A percentile compares a stretch with the other conserved stretches of the same genome.
Evolutionary conservation across 2,329 filamentous ascomycete species (phyloP).

Genomic region (Aspergillus persii): DNA sequence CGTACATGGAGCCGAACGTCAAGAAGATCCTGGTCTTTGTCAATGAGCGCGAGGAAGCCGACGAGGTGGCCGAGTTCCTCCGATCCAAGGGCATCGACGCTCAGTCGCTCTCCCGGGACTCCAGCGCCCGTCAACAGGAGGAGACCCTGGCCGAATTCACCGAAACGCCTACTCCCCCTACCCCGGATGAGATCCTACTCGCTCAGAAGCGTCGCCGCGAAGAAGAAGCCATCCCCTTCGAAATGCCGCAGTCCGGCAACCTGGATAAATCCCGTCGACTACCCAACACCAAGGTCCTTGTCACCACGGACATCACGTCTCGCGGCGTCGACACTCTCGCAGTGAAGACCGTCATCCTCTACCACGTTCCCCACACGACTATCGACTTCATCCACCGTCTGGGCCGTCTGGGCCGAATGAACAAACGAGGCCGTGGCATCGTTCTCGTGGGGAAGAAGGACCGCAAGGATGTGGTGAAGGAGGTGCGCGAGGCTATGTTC

Average conservation of each 20-base stretch:
- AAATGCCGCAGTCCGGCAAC: conserved; percentile 35
- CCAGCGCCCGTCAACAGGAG: conserved; percentile 70
- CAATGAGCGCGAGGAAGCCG: conserved; percentile 88
- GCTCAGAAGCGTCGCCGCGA: conserved; percentile 29
- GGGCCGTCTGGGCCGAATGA: conserved; percentile 89
- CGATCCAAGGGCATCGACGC: conserved; percentile 84
- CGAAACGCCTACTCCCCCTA: conserved; percentile 36
- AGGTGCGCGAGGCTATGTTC: conserved; percentile 88
- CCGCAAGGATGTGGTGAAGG: conserved; percentile 82
- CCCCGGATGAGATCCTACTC: conserved; percentile 33
- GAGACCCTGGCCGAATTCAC: conserved; percentile 77
- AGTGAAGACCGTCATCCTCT: conserved; percentile 87
- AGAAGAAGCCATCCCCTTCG: conserved; percentile 41
- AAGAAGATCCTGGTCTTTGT: conserved; percentile 94
- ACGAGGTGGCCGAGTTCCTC: conserved; percentile 76
- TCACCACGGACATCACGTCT: conserved; percentile 90
- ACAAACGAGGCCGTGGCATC: conserved; percentile 80
- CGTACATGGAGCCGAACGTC: conserved; percentile 53
- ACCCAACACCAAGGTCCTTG: conserved; percentile 81
- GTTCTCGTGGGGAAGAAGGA: conserved; percentile 89
- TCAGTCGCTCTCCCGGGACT: conserved; percentile 79
- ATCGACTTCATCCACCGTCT: conserved; percentile 98
- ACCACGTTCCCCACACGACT: conserved; percentile 95
- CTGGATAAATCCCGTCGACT: conserved; percentile 50
- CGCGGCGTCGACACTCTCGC: conserved; percentile 91